Evolutionary conservation across 2,329 filamentous ascomycete species (phyloP).

Genomic region (Fonsecaea pedrosoi): DNA sequence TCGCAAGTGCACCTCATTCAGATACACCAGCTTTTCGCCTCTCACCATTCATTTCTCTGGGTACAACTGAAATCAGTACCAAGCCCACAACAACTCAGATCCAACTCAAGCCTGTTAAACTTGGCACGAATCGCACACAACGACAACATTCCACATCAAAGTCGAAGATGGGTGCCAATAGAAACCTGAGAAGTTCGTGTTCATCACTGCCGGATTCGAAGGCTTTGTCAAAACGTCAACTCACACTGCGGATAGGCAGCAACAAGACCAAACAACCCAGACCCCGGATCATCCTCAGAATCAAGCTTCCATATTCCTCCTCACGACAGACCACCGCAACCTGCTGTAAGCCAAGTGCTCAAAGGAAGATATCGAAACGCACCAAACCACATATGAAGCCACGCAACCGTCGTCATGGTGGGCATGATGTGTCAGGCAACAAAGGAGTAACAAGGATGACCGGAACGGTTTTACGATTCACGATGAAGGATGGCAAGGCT

Average conservation of each 20-base stretch:
- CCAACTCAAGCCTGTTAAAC: not conserved
- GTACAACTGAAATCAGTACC: not conserved
- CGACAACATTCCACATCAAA: not conserved
- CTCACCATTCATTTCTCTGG: not conserved
- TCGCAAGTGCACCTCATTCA: not conserved
- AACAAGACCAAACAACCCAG: not conserved
- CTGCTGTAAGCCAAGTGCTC: not conserved
- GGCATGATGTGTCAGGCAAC: not conserved
- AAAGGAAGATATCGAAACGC: not conserved
- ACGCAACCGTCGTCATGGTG: not conserved
- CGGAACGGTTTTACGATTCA: slow-evolving; percentile 24
- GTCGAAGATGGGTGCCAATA: not conserved
- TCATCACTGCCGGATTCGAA: not conserved
- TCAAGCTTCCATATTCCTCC: not conserved
- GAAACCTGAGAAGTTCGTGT: not conserved
- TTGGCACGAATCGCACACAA: not conserved
- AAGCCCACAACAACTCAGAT: not conserved
- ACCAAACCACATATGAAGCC: not conserved
- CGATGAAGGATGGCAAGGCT: slow-evolving; percentile 25
- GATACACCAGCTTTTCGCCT: not conserved
- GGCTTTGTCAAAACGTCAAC: not conserved
- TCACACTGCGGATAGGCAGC: not conserved
- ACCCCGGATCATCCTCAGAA: not conserved
- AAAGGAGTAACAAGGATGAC: not conserved
- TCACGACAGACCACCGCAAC: not conserved